phyloP scores from a whole-genome alignment of 163 green algal genomes.

The Chloromonas sp. region DNA sequence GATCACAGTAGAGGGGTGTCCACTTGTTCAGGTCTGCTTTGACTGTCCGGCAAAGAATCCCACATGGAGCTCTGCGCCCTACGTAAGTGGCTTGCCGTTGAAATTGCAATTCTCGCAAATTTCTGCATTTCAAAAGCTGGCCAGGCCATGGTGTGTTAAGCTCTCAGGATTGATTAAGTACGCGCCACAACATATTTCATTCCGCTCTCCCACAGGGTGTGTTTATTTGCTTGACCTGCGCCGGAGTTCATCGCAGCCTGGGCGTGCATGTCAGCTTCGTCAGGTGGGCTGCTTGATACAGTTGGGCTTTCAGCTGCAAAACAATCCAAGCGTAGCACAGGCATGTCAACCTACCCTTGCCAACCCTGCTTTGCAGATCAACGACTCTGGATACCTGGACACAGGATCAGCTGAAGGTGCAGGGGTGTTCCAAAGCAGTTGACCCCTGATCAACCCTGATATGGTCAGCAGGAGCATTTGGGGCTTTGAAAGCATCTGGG shows the following conservation, averaged over 20 bases:
- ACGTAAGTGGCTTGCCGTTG: conserved; percentile 45
- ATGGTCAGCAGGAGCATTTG: no score
- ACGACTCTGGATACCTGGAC: conserved; percentile 96
- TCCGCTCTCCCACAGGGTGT: conserved; percentile 44
- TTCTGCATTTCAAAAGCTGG: no score
- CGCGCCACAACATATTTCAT: not conserved
- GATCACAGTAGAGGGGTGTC: not conserved
- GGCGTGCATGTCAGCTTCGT: conserved; percentile 96
- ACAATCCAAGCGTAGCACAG: no score
- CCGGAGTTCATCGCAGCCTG: conserved; percentile 85
- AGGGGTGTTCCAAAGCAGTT: not conserved
- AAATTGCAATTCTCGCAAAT: not conserved
- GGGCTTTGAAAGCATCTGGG: no score
- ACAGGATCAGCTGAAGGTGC: conserved; percentile 85
- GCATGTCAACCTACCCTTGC: no score
- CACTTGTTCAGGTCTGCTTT: conserved; percentile 68
- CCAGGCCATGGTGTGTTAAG: no score
- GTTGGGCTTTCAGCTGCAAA: no score
- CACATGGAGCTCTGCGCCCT: conserved; percentile 92
- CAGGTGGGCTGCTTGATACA: conserved; percentile 40
- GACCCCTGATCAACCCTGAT: no score
- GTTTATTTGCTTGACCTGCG: conserved; percentile 95
- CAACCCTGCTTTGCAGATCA: conserved; percentile 55
- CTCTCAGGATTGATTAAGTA: no score
- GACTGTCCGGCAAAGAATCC: conserved; percentile 95